These are phyloP conservation scores for Suaeda aralocaspica DNA, from an alignment of 148 eudicot genomes.

Conservation along the genomic window DNA sequence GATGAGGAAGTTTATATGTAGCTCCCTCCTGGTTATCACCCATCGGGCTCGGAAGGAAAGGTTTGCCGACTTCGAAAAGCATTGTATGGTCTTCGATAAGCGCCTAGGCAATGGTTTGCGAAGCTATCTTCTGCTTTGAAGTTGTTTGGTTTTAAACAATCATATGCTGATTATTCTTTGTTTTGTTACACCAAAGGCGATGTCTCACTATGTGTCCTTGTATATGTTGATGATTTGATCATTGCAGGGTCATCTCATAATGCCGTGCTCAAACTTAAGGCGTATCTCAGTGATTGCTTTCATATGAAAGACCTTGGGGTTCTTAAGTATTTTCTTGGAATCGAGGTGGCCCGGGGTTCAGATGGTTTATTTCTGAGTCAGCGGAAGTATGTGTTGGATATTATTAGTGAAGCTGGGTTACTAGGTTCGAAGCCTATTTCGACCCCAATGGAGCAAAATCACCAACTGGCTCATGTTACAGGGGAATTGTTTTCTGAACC, in stretches of 20 bases:
- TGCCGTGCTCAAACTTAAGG: background rate
- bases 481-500: background rate
- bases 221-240: background rate
- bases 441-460: background rate
- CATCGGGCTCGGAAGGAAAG: background rate
- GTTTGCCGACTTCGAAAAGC: no score
- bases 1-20: no score
- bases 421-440: background rate
- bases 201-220: background rate
- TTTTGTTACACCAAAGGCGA: background rate
- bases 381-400: background rate
- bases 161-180: no score
- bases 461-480: background rate
- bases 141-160: no score
- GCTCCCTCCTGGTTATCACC: background rate
- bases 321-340: background rate
- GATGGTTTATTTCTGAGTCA: background rate
- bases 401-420: background rate
- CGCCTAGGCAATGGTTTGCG: no score
- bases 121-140: no score
- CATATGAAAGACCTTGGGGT: background rate
- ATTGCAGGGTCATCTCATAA: background rate
- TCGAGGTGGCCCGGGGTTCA: background rate
- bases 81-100: no score
- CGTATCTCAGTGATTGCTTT: no score